A percentile compares a stretch with the other conserved stretches of the same genome.
Evolutionary conservation across 805 yeast species (phyloP).

Genomic region (Yamadazyma tumulicola): DNA sequence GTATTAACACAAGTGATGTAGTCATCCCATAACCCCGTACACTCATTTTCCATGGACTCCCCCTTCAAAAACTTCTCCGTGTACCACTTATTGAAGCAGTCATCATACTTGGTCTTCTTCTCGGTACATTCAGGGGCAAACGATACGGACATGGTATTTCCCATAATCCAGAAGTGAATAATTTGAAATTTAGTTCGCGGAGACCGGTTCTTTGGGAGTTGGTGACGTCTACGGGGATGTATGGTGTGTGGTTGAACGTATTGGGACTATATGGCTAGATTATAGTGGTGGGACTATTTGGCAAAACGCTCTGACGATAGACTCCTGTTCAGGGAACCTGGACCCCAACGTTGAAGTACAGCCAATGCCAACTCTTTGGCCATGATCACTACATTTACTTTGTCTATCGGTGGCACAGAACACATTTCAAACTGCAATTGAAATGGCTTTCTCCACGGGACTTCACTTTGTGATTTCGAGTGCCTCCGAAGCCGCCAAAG

Average conservation of each 20-base stretch:
- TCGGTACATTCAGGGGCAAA: conserved; percentile 97
- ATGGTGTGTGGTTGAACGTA: no score
- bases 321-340: conserved; percentile 33
- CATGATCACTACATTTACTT: conserved; percentile 27
- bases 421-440: conserved; percentile 15
- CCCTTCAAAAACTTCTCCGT: conserved; percentile 72
- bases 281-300: no score
- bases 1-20: conserved; percentile 85
- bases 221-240: no score
- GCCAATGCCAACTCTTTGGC: conserved; percentile 18
- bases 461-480: conserved; percentile 10
- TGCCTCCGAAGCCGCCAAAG: conserved; percentile 22
- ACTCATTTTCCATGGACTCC: conserved; percentile 68
- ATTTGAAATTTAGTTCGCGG: no score
- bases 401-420: conserved; percentile 29
- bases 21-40: conserved; percentile 83
- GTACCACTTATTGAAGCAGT: conserved; percentile 91
- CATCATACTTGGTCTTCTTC: conserved; percentile 80
- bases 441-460: conserved; percentile 10
- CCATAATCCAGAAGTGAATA: conserved; percentile 32
- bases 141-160: conserved; percentile 55
- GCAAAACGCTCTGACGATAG: no score
- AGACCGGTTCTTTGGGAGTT: no score
- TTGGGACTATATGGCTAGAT: no score
- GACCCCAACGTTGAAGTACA: conserved; percentile 35